These are phyloP conservation scores for Aureobasidium sp. DNA, from an alignment of 2,329 filamentous ascomycete species.

Conservation along the genomic window DNA sequence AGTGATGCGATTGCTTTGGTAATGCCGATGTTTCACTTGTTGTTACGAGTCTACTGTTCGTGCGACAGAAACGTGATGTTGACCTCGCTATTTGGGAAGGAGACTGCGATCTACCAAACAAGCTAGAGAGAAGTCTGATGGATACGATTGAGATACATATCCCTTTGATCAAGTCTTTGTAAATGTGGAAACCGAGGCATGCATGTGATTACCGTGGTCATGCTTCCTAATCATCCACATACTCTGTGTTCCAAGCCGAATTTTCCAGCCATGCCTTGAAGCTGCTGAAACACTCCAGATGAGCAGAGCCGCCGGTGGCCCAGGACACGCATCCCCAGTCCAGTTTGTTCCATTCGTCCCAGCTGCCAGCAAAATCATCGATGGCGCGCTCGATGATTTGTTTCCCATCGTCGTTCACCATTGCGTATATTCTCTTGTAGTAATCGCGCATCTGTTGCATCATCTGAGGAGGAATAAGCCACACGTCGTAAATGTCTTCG, in stretches of 20 bases:
- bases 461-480: background rate
- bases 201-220: no score
- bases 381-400: background rate
- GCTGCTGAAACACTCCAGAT: background rate
- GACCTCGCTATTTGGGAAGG: background rate
- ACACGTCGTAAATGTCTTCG: background rate
- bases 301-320: background rate
- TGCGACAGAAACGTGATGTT: background rate
- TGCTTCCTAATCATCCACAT: background rate
- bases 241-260: background rate
- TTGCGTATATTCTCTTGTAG: background rate
- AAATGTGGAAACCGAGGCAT: background rate
- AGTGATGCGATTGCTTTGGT: background rate
- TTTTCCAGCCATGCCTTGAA: conserved; percentile 3
- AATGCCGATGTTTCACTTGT: background rate
- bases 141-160: background rate
- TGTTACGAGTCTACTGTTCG: background rate
- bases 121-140: no score
- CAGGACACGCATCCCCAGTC: background rate
- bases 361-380: conserved; percentile 1
- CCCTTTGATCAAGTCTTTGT: background rate
- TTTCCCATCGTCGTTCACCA: background rate
- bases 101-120: background rate
- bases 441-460: background rate
- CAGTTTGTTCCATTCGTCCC: background rate